Conservation (phyloP, 768 basidiomycete species). For the Pisolithus sp. region DNA sequence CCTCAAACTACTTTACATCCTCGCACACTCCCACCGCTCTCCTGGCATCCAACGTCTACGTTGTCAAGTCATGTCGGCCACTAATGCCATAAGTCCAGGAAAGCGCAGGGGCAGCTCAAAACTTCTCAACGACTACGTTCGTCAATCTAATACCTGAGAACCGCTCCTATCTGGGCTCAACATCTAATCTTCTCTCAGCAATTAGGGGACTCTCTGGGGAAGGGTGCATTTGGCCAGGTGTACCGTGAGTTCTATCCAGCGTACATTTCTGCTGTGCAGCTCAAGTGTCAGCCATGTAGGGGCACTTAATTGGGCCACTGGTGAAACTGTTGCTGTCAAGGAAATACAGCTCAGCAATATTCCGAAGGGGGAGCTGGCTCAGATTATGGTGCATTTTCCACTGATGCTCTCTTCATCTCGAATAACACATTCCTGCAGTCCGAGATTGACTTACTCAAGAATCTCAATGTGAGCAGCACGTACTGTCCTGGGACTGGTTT, state of each 20-base stretch:
- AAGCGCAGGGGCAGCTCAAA: constrained; percentile 37
- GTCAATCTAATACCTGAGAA: constrained; percentile 12
- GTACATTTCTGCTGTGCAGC: constrained; percentile 34
- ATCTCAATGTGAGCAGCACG: constrained; percentile 68
- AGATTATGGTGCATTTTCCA: constrained; percentile 78
- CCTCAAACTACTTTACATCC: neutral
- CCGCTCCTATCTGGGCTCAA: constrained; percentile 5
- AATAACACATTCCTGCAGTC: constrained; percentile 44
- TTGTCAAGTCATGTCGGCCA: constrained; percentile 16
- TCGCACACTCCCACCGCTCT: neutral
- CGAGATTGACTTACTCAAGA: constrained; percentile 96
- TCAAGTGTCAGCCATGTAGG: constrained; percentile 52
- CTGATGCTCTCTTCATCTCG: neutral
- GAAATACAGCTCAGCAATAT: constrained; percentile 94
- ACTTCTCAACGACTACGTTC: constrained; percentile 60
- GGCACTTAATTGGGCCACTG: constrained; percentile 91
- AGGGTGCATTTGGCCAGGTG: constrained; percentile 95
- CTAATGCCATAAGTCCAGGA: constrained; percentile 16
- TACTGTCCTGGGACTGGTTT: neutral
- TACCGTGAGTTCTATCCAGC: constrained; percentile 59
- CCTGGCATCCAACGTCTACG: neutral
- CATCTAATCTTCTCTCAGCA: constrained; percentile 45
- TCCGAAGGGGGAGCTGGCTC: constrained; percentile 85
- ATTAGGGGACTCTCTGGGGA: constrained; percentile 94
- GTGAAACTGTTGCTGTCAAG: constrained; percentile 98